These are phyloP conservation scores for Oxytropis ochrocephala DNA, from an alignment of 306 rosid species.

Conservation along the genomic window DNA sequence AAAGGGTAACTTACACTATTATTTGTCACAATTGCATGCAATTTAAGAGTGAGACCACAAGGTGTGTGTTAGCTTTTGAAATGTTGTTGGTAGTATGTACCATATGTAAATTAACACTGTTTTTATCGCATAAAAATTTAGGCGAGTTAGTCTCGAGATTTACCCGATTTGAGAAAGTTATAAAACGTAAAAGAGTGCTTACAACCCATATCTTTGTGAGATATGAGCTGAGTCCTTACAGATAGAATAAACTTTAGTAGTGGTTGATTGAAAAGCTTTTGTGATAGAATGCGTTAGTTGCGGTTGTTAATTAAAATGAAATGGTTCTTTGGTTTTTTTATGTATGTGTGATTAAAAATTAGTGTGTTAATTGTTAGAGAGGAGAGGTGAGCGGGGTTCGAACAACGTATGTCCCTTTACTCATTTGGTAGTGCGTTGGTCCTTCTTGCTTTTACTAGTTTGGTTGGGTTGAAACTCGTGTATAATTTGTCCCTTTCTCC, in stretches of 20 bases:
- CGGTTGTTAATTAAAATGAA: not conserved
- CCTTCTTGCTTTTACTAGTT: not conserved
- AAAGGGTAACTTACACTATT: not conserved
- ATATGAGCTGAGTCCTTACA: no score
- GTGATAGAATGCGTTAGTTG: not conserved
- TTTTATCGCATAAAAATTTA: no score
- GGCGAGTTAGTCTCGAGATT: no score
- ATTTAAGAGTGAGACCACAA: slow-evolving; percentile 8
- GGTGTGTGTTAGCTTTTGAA: not conserved
- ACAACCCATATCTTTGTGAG: no score
- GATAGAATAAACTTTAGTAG: no score
- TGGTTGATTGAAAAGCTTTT: not conserved
- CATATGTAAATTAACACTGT: not conserved
- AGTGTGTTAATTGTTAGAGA: no score
- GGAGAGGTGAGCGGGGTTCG: no score
- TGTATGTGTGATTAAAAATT: no score
- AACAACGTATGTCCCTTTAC: no score
- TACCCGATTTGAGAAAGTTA: no score
- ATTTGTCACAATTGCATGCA: not conserved
- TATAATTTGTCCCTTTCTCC: not conserved
- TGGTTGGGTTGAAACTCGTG: not conserved
- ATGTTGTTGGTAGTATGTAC: not conserved
- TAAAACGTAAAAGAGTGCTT: no score
- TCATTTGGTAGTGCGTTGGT: not conserved
- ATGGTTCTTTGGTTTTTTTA: no score